Evolutionary conservation across 139 green algal genomes (phyloP), one percentile per base, ranked within the genome.

Genomic region (Tetratostichococcus sp.): DNA sequence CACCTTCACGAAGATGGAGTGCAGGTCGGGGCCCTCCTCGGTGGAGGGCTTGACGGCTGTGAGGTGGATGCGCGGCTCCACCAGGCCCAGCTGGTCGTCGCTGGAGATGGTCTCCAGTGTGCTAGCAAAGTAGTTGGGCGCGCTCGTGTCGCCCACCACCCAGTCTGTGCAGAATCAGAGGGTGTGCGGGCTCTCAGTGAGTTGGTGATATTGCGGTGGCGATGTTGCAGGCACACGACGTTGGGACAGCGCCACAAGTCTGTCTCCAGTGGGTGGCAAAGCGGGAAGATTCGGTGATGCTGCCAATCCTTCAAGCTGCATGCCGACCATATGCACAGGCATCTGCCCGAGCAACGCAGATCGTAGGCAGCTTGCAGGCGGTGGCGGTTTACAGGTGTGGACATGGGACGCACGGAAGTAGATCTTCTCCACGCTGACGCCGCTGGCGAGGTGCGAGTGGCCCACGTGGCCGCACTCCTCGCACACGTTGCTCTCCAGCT

Each of bases 401-500:
- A 11, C 39, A 50, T 21, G 11, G 50, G 19, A 26, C 50, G 14
- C 50, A 62, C 50, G 50, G 50, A 62, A 62, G 50, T 62, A 62
- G 50, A 62, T 62, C 50, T 62, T 62, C 17, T 62, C 19, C 17
- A 62, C 50, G 50, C 19, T 8, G 50, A 26, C 19, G 50, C 50
- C 50, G 11, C 11, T 5, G 14, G 14, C 50, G 19, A 4, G 14
- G 17, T 2, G 2, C 19, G 19, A 4, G 19, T 62, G 50, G 11
- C 2, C 2, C 50, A 50, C 34, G 21, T 67, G 57, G 59, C 74
- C 74, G 65, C 74, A 79, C 3, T 32, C 25, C 4, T 28, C 14
- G 65, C 74, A 79, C 30, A 34, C 28, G 65, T 28, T 8, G 28
- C 58, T 17, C 30, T 73, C 22, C 32, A 79, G n/a, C 34, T 69